Percentiles rank a stretch among this genome's conserved stretches.
Evolutionary conservation across 108 stramenopile genomes (phyloP).

Genomic region (Pseudonitzschia pungens): DNA sequence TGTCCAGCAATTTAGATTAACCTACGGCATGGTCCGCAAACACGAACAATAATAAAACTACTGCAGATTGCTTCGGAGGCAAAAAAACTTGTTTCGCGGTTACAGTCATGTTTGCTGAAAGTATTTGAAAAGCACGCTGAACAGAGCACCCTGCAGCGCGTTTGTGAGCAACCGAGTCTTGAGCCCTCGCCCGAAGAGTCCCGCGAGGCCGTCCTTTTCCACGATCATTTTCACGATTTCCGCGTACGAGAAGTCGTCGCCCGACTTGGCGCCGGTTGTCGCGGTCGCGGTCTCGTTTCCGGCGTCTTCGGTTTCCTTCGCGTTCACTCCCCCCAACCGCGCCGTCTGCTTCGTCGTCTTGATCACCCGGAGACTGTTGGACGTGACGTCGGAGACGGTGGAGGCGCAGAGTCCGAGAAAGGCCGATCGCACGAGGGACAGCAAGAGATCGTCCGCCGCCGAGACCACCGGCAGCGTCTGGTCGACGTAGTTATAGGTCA

Average conservation of each 20-base stretch:
- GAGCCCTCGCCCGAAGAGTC: slow-evolving; percentile 77
- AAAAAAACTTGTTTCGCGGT: neutral
- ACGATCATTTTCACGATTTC: slow-evolving; percentile 63
- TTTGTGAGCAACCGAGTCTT: slow-evolving; percentile 83
- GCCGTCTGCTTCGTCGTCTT: slow-evolving; percentile 88
- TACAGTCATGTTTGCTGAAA: slow-evolving; percentile 38
- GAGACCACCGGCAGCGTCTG: slow-evolving; percentile 54
- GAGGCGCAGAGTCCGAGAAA: slow-evolving; percentile 65
- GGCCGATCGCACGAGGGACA: slow-evolving; percentile 71
- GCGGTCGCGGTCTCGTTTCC: neutral
- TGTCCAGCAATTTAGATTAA: too few species aligned
- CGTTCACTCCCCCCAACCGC: slow-evolving; percentile 35
- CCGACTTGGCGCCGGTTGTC: neutral
- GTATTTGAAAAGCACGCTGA: slow-evolving; percentile 85
- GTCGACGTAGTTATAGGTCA: slow-evolving; percentile 80
- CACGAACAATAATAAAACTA: neutral
- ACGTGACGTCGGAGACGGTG: slow-evolving; percentile 70
- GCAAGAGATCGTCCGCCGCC: slow-evolving; percentile 61
- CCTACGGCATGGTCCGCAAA: too few species aligned
- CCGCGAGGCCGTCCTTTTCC: slow-evolving; percentile 70
- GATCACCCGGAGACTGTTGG: slow-evolving; percentile 81
- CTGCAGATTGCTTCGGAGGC: neutral
- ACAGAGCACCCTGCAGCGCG: slow-evolving; percentile 80
- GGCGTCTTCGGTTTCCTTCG: neutral
- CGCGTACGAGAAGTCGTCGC: slow-evolving; percentile 62